Evolutionary conservation across 2,329 filamentous ascomycete genomes (phyloP).

Genomic region (Chrysoporthe austroafricana): DNA sequence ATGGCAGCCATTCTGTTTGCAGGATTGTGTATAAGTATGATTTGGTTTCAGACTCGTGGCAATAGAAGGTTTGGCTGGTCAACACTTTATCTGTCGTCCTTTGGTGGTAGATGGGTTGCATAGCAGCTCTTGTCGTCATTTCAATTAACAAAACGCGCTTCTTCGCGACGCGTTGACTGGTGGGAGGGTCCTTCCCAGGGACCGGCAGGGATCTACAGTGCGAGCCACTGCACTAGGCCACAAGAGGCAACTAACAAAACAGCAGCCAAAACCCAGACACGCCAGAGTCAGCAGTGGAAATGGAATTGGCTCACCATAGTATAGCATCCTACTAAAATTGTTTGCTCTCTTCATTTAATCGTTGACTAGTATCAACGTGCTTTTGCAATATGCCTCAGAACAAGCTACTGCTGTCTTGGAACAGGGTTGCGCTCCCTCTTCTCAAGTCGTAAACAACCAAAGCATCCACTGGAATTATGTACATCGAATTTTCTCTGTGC

Average conservation of each 20-base stretch:
- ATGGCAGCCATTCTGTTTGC: slow-evolving; percentile 30
- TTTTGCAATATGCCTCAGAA: no score
- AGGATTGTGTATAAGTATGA: background rate
- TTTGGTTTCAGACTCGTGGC: background rate
- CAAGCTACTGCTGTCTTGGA: no score
- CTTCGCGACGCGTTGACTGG: slow-evolving; percentile 8
- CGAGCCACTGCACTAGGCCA: background rate
- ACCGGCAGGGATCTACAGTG: background rate
- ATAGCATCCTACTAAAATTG: no score
- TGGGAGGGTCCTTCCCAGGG: no score
- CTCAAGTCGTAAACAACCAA: background rate
- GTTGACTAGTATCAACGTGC: no score
- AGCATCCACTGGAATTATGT: background rate
- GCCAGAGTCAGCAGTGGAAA: no score
- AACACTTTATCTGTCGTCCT: background rate
- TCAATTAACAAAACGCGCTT: slow-evolving; percentile 30
- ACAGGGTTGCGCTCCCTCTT: no score
- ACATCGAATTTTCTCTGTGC: background rate
- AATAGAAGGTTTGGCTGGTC: background rate
- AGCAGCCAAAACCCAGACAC: background rate
- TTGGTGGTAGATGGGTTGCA: background rate
- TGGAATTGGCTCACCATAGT: no score
- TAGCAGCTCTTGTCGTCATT: slow-evolving; percentile 10
- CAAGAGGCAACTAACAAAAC: slow-evolving; percentile 9
- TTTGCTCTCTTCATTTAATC: no score